Evolutionary conservation across 805 yeast species (phyloP).

Genomic region (Pichia eremophila): DNA sequence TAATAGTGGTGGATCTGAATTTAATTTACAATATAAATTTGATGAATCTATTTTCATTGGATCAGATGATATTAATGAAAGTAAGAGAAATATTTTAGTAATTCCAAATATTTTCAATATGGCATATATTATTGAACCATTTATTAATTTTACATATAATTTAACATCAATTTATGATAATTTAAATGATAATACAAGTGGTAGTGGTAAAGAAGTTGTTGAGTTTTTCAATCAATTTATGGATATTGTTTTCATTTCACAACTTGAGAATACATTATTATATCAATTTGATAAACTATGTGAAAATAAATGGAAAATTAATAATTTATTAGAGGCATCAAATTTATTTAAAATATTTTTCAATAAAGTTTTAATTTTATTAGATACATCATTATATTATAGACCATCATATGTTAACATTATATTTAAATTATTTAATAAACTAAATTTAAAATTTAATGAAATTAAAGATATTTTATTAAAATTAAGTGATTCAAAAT

Average conservation of each 20-base stretch:
- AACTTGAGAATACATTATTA: constrained; percentile 47
- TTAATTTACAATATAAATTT: constrained; percentile 10
- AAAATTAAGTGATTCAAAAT: constrained; percentile 20
- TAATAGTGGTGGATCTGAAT: constrained; percentile 11
- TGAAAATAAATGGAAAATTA: constrained; percentile 24
- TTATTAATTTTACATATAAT: constrained; percentile 59
- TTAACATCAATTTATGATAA: constrained; percentile 34
- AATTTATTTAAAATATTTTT: constrained; percentile 39
- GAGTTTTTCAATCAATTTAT: constrained; percentile 56
- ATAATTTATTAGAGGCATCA: constrained; percentile 33
- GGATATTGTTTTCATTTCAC: constrained; percentile 54
- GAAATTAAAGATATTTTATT: constrained; percentile 11
- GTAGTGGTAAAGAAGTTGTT: constrained; percentile 23
- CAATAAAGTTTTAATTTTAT: constrained; percentile 36
- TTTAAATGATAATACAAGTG: background rate
- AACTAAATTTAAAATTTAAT: constrained; percentile 28
- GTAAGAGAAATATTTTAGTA: constrained; percentile 55
- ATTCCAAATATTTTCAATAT: constrained; percentile 70
- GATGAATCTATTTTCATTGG: constrained; percentile 42
- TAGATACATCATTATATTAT: constrained; percentile 53
- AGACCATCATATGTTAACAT: constrained; percentile 46
- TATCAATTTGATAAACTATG: constrained; percentile 41
- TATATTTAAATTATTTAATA: constrained; percentile 32
- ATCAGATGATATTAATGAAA: constrained; percentile 37
- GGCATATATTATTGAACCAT: constrained; percentile 66